Base-by-base conservation (phyloP, 2,329 filamentous ascomycete genomes). In the Akanthomyces uredinophilus region DNA sequence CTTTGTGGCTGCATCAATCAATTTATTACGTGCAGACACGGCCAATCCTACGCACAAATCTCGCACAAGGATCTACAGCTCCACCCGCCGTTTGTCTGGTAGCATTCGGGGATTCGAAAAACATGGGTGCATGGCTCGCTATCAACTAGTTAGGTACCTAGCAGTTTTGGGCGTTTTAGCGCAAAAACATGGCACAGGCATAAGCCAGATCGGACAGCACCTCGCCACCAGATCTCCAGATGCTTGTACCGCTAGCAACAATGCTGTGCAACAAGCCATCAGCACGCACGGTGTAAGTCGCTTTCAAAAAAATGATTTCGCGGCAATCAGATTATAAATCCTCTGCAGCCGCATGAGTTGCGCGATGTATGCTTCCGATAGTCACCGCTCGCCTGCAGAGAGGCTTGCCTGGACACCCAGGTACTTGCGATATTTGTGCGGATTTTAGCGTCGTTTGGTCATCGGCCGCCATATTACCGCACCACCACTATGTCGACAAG, bases 391-490 rank as follows among this genome's bases (percentile, higher is more conserved):
- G 20, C 32, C 10, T 50, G 55, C 55, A 60, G 37, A n/a, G 44
- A 7, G 51, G 51, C 51, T 53, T 7, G 32, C 32, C 32, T 35
- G 7, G 35, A 8, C 14, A 20, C 51, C 35, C 37, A 27, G 10
- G 54, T 60, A 60, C 57, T 66, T 72, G 70, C 69, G 72, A 72
- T 58, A 72, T 73, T 74, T 75, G 72, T 74, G 73, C 73, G 67
- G 69, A 64, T 73, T 73, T 70, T 70, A 68, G 67, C 63, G 64
- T 64, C 65, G 47, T 37, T 51, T 39, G 41, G 41, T 50, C 51
- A 29, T 43, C 20, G 39, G 14, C 58, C 24, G 60, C 60, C 51
- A 61, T 49, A 61, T 50, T 51, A 43, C 27, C 41, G 39, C 37
- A 60, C 41, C 29, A n/a, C 29, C 11, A 29, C 52, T 14, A 22